Percentiles rank a stretch among this genome's conserved stretches.
These are phyloP conservation scores for Suhomyces vadensis DNA, from an alignment of 805 yeast genomes.

Conservation along the genomic window DNA sequence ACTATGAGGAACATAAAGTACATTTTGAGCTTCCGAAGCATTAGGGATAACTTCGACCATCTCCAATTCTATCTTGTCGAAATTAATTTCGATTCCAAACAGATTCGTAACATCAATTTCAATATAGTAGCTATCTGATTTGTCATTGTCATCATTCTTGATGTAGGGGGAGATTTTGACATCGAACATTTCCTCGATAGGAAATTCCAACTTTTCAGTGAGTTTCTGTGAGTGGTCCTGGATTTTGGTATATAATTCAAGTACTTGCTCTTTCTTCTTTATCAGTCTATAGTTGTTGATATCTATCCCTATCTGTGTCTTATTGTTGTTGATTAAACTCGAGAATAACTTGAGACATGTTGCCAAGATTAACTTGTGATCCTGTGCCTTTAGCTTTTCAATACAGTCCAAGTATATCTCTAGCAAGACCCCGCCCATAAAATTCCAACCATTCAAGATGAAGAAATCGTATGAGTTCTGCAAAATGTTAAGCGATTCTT, in stretches of 20 bases:
- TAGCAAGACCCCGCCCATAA: conserved; percentile 64
- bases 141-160: conserved; percentile 22
- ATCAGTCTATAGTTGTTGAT: conserved; percentile 29
- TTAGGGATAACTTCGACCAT: conserved; percentile 14
- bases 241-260: conserved; percentile 20
- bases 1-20: neutral
- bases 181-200: conserved; percentile 38
- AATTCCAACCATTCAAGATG: conserved; percentile 70
- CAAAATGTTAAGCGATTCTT: conserved; percentile 61
- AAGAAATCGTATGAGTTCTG: conserved; percentile 71
- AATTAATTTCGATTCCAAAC: conserved; percentile 23
- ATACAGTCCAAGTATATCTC: conserved; percentile 71
- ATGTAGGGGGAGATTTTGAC: conserved; percentile 39
- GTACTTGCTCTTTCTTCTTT: conserved; percentile 18
- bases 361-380: conserved; percentile 30
- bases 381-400: conserved; percentile 35
- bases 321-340: conserved; percentile 21
- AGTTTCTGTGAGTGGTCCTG: conserved; percentile 16
- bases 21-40: neutral
- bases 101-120: conserved; percentile 33
- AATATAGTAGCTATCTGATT: conserved; percentile 38
- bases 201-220: conserved; percentile 25
- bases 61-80: conserved; percentile 22
- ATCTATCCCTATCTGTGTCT: conserved; percentile 18
- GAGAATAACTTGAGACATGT: conserved; percentile 45